Percentiles rank a stretch among this genome's conserved stretches.
Conservation (phyloP, 805 yeast genomes). For the Candida broadrunensis region DNA sequence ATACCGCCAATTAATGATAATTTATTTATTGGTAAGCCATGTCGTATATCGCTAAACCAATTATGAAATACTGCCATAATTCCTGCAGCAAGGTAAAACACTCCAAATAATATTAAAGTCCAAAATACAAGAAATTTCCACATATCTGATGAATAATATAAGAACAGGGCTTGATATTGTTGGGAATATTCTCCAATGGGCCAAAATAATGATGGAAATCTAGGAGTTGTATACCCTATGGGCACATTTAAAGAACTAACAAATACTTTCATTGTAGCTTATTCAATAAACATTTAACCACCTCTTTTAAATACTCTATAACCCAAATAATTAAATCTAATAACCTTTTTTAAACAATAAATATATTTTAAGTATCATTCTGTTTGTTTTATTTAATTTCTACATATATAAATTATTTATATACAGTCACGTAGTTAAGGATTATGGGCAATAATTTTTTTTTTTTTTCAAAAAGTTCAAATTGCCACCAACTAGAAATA, state of each 20-base stretch:
- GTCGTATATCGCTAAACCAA: slow-evolving; percentile 18
- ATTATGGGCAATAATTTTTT: too few relatives aligned
- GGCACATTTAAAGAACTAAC: slow-evolving; percentile 56
- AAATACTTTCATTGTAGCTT: slow-evolving; percentile 19
- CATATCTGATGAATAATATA: slow-evolving; percentile 69
- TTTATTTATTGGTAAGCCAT: slow-evolving; percentile 5
- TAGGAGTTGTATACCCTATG: slow-evolving; percentile 75
- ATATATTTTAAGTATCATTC: too few relatives aligned
- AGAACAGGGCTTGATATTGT: slow-evolving; percentile 46
- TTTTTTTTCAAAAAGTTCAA: too few relatives aligned
- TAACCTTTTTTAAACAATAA: too few relatives aligned
- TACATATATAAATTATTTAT: too few relatives aligned
- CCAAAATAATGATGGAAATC: slow-evolving; percentile 79
- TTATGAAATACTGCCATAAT: slow-evolving; percentile 44
- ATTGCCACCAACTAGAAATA: too few relatives aligned
- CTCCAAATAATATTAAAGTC: slow-evolving; percentile 67
- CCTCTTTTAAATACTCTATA: too few relatives aligned
- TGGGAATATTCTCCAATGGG: slow-evolving; percentile 47
- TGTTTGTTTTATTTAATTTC: too few relatives aligned
- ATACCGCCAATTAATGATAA: slow-evolving; percentile 1
- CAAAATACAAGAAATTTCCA: slow-evolving; percentile 83
- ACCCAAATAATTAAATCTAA: too few relatives aligned
- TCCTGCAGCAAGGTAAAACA: slow-evolving; percentile 65
- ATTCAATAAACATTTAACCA: too few relatives aligned
- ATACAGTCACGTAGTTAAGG: too few relatives aligned